Percentiles rank a stretch among this genome's conserved stretches.
These are phyloP conservation scores for Rubia tinctorum DNA, from an alignment of 305 asterid genomes.

Conservation along the genomic window DNA sequence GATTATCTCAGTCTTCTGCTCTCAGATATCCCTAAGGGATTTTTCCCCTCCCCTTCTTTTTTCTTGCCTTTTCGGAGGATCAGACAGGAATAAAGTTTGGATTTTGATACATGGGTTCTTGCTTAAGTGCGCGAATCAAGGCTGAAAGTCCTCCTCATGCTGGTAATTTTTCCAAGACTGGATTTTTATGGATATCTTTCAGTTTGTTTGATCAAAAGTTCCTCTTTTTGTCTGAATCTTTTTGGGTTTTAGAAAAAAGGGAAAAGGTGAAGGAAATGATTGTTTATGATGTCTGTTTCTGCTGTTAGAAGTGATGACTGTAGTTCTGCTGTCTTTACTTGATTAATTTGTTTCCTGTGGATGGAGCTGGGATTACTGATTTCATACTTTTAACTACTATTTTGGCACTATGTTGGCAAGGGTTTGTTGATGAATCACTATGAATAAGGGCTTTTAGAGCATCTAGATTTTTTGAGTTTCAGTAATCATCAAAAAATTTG, in stretches of 20 bases:
- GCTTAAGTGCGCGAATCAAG: constrained; percentile 63
- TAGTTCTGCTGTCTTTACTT: neutral
- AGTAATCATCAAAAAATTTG: neutral
- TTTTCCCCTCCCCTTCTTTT: neutral
- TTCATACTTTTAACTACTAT: neutral
- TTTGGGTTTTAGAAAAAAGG: neutral
- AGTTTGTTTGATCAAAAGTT: constrained; percentile 6
- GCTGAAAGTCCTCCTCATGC: constrained; percentile 67
- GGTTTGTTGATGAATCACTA: neutral
- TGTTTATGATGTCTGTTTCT: neutral
- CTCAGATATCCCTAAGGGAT: constrained; percentile 3
- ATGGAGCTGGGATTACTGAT: neutral
- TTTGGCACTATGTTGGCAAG: neutral
- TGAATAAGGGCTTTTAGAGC: constrained; percentile 1
- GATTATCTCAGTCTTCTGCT: constrained; percentile 6
- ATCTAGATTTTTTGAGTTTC: neutral
- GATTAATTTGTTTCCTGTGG: neutral
- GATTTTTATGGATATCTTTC: neutral
- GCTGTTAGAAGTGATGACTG: neutral
- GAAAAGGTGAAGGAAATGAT: neutral
- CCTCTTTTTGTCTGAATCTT: neutral
- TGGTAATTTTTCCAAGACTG: constrained; percentile 36
- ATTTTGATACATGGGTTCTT: constrained; percentile 62
- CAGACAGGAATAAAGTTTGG: constrained; percentile 11
- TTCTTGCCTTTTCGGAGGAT: neutral